A percentile compares a stretch with the other conserved stretches of the same genome.
Evolutionary conservation across 2,329 filamentous ascomycete genomes (phyloP).

Genomic region (Aspergillus sergii): DNA sequence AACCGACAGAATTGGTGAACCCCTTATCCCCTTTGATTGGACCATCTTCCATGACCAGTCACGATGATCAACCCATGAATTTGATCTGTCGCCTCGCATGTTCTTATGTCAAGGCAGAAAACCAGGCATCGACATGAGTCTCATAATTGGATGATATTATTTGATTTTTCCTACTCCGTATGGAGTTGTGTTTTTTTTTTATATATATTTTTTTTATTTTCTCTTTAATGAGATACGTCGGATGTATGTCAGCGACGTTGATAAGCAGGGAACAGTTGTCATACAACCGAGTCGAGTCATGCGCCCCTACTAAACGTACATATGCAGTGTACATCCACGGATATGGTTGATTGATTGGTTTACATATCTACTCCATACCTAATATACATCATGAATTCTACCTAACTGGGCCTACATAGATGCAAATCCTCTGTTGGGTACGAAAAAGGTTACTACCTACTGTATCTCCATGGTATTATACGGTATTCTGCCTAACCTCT

Average conservation of each 20-base stretch:
- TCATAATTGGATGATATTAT: not conserved
- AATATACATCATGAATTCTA: not conserved
- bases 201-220: not conserved
- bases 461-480: not conserved
- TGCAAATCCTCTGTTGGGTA: not conserved
- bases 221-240: not conserved
- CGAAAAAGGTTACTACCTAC: not conserved
- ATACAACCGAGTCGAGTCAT: not conserved
- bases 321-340: not conserved
- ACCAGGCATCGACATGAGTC: not conserved
- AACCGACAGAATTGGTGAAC: not conserved
- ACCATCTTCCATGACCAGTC: not conserved
- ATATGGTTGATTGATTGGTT: not conserved
- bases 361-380: not conserved
- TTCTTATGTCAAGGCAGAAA: not conserved
- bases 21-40: not conserved
- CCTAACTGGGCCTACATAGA: not conserved
- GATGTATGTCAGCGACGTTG: not conserved
- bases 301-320: not conserved
- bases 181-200: not conserved
- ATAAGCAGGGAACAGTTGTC: not conserved
- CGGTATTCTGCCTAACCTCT: not conserved
- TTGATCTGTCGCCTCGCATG: slow-evolving; percentile 1
- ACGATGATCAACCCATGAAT: not conserved
- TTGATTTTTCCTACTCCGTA: not conserved